A percentile compares a stretch with the other conserved stretches of the same genome.
These are phyloP conservation scores for Solanum paucissectum DNA, from an alignment of 257 asterid genomes.

Conservation along the genomic window DNA sequence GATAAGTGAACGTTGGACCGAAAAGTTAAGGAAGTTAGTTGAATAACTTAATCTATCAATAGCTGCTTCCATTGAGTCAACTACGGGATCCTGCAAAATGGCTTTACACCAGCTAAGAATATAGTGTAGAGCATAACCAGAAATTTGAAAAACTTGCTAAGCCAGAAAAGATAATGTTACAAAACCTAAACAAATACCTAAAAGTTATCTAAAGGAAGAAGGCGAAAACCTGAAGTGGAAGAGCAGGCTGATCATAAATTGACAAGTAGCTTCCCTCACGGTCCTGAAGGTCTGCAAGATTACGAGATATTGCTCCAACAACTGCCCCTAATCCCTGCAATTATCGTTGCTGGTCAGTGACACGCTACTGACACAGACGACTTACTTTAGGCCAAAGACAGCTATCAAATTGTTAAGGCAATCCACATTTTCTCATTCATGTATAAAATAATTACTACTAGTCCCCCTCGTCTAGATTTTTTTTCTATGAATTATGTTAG, in stretches of 20 bases:
- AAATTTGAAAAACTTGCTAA: background rate
- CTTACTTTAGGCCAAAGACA: background rate
- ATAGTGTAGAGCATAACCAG: background rate
- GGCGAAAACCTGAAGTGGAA: constrained; percentile 53
- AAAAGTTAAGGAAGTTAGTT: constrained; percentile 73
- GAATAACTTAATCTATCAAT: constrained; percentile 75
- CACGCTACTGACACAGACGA: background rate
- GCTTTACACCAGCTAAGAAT: constrained; percentile 5
- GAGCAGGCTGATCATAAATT: constrained; percentile 81
- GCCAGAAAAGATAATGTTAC: background rate
- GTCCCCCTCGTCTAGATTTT: background rate
- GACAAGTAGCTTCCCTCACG: constrained; percentile 96
- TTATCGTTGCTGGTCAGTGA: background rate
- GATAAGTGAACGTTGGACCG: constrained; percentile 96
- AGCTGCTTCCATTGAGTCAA: constrained; percentile 73
- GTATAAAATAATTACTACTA: background rate
- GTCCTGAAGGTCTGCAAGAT: constrained; percentile 91
- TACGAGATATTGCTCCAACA: constrained; percentile 95
- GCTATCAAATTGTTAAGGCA: background rate
- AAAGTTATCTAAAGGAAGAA: background rate
- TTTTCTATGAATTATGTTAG: background rate
- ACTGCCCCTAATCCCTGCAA: constrained; percentile 95
- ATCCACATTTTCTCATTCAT: background rate
- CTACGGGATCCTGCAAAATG: constrained; percentile 69
- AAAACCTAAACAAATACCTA: background rate